Conservation (phyloP, 2,329 filamentous ascomycete genomes). For the Xylariaceae sp. region DNA sequence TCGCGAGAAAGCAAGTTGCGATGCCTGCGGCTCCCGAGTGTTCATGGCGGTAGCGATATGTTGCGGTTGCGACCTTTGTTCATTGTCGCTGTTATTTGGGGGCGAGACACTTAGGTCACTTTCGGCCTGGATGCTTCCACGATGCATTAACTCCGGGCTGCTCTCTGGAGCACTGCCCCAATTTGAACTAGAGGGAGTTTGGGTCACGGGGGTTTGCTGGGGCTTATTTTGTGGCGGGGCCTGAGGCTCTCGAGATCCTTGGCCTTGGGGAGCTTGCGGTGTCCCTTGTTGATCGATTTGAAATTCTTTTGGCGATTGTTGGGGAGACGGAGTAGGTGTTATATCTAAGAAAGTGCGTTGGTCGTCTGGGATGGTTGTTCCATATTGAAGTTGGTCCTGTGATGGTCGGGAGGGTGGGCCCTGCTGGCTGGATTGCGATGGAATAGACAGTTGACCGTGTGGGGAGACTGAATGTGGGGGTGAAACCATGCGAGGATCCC, state of each 20-base stretch:
- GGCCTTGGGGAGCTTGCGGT: constrained; percentile 1
- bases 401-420: neutral
- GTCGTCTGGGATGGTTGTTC: constrained; percentile 15
- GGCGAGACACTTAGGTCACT: constrained; percentile 19
- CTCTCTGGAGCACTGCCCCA: constrained; percentile 26
- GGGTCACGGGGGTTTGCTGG: constrained; percentile 10
- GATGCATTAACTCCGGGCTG: constrained; percentile 11
- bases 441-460: constrained; percentile 10
- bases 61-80: constrained; percentile 19
- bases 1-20: constrained; percentile 16
- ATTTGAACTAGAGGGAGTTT: constrained; percentile 22
- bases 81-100: constrained; percentile 10
- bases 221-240: no score
- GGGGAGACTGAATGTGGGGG: constrained; percentile 9
- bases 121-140: constrained; percentile 6
- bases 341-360: constrained; percentile 25
- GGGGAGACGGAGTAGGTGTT: constrained; percentile 20
- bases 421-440: constrained; percentile 8
- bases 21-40: constrained; percentile 1
- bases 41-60: constrained; percentile 28
- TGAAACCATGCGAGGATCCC: constrained; percentile 28
- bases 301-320: constrained; percentile 1
- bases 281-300: constrained; percentile 5
- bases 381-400: constrained; percentile 6
- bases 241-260: constrained; percentile 7